A percentile compares a stretch with the other conserved stretches of the same genome.
These are phyloP conservation scores for Stephania yunnanensis DNA, from an alignment of 164 flowering plant genomes.

Conservation along the genomic window DNA sequence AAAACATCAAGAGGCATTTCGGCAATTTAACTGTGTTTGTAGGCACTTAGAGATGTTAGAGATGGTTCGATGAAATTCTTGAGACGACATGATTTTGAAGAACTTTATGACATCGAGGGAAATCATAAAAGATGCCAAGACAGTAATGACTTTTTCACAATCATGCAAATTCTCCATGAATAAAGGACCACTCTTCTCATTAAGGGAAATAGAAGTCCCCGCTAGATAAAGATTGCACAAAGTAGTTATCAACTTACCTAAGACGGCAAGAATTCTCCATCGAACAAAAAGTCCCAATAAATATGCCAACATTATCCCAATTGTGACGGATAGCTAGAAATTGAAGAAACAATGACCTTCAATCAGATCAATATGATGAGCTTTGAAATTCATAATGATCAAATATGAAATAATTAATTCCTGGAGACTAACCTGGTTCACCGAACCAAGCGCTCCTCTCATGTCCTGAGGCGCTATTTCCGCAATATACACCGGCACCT, in stretches of 20 bases:
- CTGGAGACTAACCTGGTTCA: constrained; percentile 53
- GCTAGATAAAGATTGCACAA: neutral
- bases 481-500: constrained; percentile 93
- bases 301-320: constrained; percentile 81
- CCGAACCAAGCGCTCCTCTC: constrained; percentile 66
- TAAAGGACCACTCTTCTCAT: neutral
- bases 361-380: neutral
- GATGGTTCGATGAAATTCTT: neutral
- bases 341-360: neutral
- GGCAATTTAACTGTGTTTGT: neutral
- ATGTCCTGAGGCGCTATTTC: constrained; percentile 80
- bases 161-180: neutral
- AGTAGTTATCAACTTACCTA: constrained; percentile 41
- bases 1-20: no score
- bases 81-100: neutral
- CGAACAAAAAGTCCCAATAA: constrained; percentile 66
- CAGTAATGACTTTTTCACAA: neutral
- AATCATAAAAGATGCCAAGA: neutral
- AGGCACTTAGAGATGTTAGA: neutral
- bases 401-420: neutral
- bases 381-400: neutral
- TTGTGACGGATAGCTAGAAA: constrained; percentile 73
- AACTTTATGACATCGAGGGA: neutral
- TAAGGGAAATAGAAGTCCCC: neutral
- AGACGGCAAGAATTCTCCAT: constrained; percentile 76